Conservation (phyloP, 176 grass and related monocot genomes). For the Aegilops umbellulata region DNA sequence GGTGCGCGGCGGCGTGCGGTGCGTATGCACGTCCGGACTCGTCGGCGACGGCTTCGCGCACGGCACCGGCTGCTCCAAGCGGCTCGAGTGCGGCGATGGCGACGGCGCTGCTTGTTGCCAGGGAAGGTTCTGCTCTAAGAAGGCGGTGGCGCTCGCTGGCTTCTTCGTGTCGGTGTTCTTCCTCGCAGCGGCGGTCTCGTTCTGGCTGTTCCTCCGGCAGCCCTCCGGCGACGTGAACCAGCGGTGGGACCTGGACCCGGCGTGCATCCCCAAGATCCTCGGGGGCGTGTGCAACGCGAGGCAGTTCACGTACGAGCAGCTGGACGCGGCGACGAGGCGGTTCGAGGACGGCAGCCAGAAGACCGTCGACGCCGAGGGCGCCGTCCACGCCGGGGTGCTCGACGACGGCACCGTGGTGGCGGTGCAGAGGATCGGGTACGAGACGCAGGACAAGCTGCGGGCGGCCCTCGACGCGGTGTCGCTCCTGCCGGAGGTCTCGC, state of each 20-base stretch:
- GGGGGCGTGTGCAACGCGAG: conserved; percentile 50
- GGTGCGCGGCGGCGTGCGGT: conserved; percentile 52
- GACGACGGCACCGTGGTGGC: conserved; percentile 77
- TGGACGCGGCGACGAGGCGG: conserved; percentile 67
- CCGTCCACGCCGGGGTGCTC: conserved; percentile 57
- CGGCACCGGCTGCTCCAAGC: conserved; percentile 23
- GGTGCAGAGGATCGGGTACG: conserved; percentile 69
- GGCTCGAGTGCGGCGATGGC: background rate
- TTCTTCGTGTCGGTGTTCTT: conserved; percentile 69
- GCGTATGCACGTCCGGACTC: conserved; percentile 48
- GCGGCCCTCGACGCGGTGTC: conserved; percentile 60
- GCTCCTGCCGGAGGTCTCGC: conserved; percentile 59
- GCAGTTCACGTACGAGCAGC: conserved; percentile 90
- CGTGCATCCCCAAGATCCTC: conserved; percentile 87
- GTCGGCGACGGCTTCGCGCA: conserved; percentile 66
- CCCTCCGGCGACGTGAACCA: conserved; percentile 36
- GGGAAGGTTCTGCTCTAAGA: conserved; percentile 74
- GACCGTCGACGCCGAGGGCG: conserved; percentile 36
- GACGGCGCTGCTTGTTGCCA: conserved; percentile 45
- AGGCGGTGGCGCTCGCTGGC: conserved; percentile 55
- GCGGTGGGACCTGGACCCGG: conserved; percentile 57
- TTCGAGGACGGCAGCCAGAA: conserved; percentile 52
- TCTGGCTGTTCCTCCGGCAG: conserved; percentile 75
- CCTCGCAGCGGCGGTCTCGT: conserved; percentile 52
- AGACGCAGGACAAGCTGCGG: conserved; percentile 45